These are phyloP conservation scores for Achaetomiella virescens DNA, from an alignment of 495 filamentous ascomycete species.

Conservation along the genomic window DNA sequence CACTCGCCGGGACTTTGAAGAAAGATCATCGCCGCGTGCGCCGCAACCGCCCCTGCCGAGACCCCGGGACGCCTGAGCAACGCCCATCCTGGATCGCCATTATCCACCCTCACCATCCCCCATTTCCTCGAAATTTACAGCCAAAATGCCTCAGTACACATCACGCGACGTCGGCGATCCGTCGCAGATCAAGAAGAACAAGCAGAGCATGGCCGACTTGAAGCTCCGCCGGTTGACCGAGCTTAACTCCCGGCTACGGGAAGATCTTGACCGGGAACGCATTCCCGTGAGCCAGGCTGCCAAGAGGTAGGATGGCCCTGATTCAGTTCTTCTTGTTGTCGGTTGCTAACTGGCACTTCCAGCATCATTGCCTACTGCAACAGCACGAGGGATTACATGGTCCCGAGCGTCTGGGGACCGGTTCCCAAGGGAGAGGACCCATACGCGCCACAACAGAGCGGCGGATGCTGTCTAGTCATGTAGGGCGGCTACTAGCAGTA, in stretches of 20 bases:
- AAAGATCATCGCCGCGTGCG: slow-evolving; percentile 8
- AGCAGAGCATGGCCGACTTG: slow-evolving; percentile 97
- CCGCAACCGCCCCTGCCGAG: not conserved
- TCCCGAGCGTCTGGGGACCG: slow-evolving; percentile 90
- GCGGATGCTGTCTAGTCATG: slow-evolving; percentile 91
- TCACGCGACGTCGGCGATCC: slow-evolving; percentile 55
- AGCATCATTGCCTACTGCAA: slow-evolving; percentile 96
- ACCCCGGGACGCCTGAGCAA: not conserved
- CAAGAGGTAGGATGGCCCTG: slow-evolving; percentile 61
- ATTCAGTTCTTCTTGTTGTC: not conserved
- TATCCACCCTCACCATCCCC: not conserved
- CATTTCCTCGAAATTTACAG: not conserved
- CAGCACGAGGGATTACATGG: slow-evolving; percentile 97
- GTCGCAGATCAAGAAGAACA: slow-evolving; percentile 83
- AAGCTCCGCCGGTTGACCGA: slow-evolving; percentile 94
- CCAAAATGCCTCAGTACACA: slow-evolving; percentile 49
- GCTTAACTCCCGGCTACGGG: slow-evolving; percentile 86
- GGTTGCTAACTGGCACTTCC: slow-evolving; percentile 9
- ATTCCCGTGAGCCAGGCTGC: slow-evolving; percentile 93
- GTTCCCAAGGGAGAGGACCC: slow-evolving; percentile 94
- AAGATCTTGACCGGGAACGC: slow-evolving; percentile 89
- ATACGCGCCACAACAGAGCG: slow-evolving; percentile 86
- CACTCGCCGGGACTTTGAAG: not conserved
- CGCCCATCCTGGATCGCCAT: not conserved
- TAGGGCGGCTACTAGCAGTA: slow-evolving; percentile 34